These are phyloP conservation scores for Myochromella boudieri DNA, from an alignment of 768 basidiomycete species.

Conservation along the genomic window DNA sequence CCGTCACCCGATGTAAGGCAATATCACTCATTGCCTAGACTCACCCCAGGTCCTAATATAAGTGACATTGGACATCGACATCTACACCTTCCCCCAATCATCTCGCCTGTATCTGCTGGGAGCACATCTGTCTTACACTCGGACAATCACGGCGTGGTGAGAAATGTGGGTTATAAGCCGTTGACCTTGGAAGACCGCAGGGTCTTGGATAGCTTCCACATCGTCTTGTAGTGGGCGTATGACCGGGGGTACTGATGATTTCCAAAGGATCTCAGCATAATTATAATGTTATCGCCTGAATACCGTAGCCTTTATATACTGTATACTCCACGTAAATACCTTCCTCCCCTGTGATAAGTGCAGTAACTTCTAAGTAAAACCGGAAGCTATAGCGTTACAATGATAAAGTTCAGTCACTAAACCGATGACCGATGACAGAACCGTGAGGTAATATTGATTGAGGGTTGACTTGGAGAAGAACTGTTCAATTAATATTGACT, in stretches of 20 bases:
- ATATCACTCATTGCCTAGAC: constrained; percentile 9
- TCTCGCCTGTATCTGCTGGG: constrained; percentile 5
- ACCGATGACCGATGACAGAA: too few relatives aligned
- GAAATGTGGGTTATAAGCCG: constrained; percentile 30
- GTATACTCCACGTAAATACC: too few relatives aligned
- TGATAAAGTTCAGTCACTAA: too few relatives aligned
- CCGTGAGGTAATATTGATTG: too few relatives aligned
- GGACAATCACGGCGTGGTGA: constrained; percentile 22
- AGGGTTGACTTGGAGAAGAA: too few relatives aligned
- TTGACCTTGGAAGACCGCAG: constrained; percentile 59
- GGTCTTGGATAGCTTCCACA: constrained; percentile 55
- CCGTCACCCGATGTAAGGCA: constrained; percentile 14
- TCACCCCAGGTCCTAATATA: constrained; percentile 1
- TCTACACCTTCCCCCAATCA: constrained; percentile 19
- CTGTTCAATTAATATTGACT: too few relatives aligned
- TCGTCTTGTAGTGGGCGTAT: constrained; percentile 36
- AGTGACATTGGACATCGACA: constrained; percentile 10
- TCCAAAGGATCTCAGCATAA: background rate
- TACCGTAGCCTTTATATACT: too few relatives aligned
- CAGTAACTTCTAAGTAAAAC: too few relatives aligned
- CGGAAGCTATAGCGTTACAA: too few relatives aligned
- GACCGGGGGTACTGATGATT: constrained; percentile 2
- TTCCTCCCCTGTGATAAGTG: too few relatives aligned
- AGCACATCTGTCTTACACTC: constrained; percentile 22
- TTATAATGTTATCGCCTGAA: constrained; percentile 6